Base-by-base conservation (phyloP, 2,329 filamentous ascomycete species). In the Helotiales sp. region DNA sequence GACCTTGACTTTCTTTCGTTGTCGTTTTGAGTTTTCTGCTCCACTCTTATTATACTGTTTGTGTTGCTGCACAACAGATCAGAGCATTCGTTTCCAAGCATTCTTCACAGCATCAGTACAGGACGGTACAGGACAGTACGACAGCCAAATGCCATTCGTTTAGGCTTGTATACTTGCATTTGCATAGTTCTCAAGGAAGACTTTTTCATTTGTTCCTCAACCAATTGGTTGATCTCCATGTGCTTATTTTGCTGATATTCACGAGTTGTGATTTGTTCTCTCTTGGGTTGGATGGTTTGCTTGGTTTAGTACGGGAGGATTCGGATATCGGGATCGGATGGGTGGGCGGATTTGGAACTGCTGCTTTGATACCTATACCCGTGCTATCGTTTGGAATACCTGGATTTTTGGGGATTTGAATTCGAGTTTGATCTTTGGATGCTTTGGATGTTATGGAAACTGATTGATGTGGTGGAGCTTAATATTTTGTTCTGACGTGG, bases 351-450 rank as follows among this genome's bases (percentile, higher is more conserved):
- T 54, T 28, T 26, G 49, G 49, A 30, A 43, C 28, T 60, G 45
- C 47, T 65, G 52, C 49, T 49, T 65, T 61, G 40, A 62, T 66
- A 61, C 50, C 55, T 66, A 66, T 66, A 66, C 64, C 64, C 64
- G 49, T 66, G 58, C 64, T 66, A 66, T 62, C 64, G 58, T 66
- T 66, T 66, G 61, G 32, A 55, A 34, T 22, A 3, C 2, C 4
- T 49, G 45, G 17, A 49, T 7, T 49, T 5, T 2, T 28, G 3
- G 22, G 50, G 15, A 30, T 34, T 55, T 2, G 49, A 17, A 2
- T 30, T 30, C 30, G 11, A 6, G 20, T 50, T 17, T 55, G 15
- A 34, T 34, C 3, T 55, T 34, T 32, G n/a, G 26, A 17, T 32
- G 30, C 15, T 30, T 10, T 50, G 28, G 50, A 49, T n/a, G 15